A percentile compares a stretch with the other conserved stretches of the same genome.
Evolutionary conservation across 768 basidiomycete species (phyloP).

Genomic region (Kwoniella dendrophila): DNA sequence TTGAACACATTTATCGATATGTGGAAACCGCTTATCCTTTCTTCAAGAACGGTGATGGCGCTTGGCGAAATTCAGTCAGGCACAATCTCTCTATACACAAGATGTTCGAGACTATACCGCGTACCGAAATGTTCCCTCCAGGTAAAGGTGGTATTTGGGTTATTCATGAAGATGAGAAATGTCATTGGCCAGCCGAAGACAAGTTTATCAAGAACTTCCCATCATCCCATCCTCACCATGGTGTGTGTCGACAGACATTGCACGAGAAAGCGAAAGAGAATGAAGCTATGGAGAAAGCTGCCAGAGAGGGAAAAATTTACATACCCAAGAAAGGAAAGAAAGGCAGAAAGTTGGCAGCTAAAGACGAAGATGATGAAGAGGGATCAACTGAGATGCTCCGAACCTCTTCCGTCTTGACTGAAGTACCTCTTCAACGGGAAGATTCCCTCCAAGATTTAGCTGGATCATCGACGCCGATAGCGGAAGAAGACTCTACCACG

Average conservation of each 20-base stretch:
- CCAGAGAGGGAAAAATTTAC: conserved; percentile 40
- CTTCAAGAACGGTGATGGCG: conserved; percentile 87
- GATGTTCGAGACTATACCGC: conserved; percentile 79
- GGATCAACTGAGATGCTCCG: conserved; percentile 32
- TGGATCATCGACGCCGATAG: not conserved
- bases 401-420: conserved; percentile 25
- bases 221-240: conserved; percentile 40
- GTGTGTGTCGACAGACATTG: conserved; percentile 41
- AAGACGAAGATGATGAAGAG: conserved; percentile 33
- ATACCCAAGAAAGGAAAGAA: conserved; percentile 52
- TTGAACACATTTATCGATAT: conserved; percentile 96
- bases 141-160: conserved; percentile 53
- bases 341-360: conserved; percentile 33
- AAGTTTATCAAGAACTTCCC: conserved; percentile 53
- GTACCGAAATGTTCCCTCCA: conserved; percentile 55
- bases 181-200: conserved; percentile 47
- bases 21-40: conserved; percentile 91
- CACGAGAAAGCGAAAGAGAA: conserved; percentile 46
- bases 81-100: conserved; percentile 92
- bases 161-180: conserved; percentile 48
- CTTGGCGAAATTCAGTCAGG: conserved; percentile 98
- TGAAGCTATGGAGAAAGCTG: conserved; percentile 44
- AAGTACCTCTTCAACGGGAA: conserved; percentile 6
- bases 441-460: conserved; percentile 9
- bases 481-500: conserved; percentile 10